phyloP scores from a whole-genome alignment of 2,329 filamentous ascomycete species.

The Aureobasidium melanogenum region DNA sequence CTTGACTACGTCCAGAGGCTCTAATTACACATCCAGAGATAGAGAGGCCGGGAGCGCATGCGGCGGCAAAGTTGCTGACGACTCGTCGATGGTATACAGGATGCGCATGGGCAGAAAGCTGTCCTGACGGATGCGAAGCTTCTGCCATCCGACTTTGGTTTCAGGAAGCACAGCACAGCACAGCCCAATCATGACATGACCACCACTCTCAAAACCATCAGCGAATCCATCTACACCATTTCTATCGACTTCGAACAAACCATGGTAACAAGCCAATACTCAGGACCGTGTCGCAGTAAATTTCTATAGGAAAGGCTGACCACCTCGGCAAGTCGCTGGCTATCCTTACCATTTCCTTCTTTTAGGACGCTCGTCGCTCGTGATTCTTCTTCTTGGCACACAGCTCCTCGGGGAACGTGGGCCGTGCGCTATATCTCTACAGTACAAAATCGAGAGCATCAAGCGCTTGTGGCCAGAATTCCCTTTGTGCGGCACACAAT shows the following conservation, averaged over 20 bases:
- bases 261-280: too few relatives aligned
- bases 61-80: background rate
- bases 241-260: too few relatives aligned
- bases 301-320: background rate
- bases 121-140: background rate
- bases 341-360: background rate
- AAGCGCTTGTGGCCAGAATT: background rate
- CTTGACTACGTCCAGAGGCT: background rate
- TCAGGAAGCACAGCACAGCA: background rate
- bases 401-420: background rate
- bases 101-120: background rate
- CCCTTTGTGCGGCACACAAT: too few relatives aligned
- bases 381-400: background rate
- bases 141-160: background rate
- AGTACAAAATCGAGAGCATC: background rate
- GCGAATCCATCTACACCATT: too few relatives aligned
- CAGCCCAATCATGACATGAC: background rate
- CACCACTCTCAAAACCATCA: background rate
- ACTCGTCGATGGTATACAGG: background rate
- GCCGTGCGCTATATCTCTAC: background rate
- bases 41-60: background rate
- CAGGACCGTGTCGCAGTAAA: too few relatives aligned
- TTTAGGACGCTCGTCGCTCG: background rate
- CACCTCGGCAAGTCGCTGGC: background rate
- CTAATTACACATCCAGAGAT: background rate